phyloP scores from a whole-genome alignment of 768 basidiomycete species.

The Mycena rebaudengoi region DNA sequence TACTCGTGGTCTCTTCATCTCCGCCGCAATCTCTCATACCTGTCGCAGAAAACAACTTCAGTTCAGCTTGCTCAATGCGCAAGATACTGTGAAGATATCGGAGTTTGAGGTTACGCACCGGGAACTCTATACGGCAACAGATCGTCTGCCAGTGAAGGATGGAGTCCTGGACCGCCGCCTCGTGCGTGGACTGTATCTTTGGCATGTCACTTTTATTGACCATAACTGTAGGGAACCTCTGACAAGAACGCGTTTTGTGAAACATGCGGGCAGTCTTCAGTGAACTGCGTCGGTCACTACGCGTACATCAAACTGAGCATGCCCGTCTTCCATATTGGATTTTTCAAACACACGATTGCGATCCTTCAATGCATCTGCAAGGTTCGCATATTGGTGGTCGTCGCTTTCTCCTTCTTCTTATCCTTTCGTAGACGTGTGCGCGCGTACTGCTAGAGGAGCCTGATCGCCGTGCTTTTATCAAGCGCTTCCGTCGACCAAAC shows the following conservation, averaged over 20 bases:
- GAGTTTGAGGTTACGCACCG: constrained; percentile 96
- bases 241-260: constrained; percentile 94
- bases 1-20: constrained; percentile 40
- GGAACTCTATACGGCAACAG: constrained; percentile 87
- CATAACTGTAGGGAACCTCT: constrained; percentile 78
- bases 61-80: constrained; percentile 92
- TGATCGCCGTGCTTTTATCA: constrained; percentile 84
- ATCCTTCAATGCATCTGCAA: constrained; percentile 98
- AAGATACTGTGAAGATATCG: constrained; percentile 94
- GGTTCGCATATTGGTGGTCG: constrained; percentile 47
- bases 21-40: constrained; percentile 11
- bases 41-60: constrained; percentile 87
- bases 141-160: constrained; percentile 87
- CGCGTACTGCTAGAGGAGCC: constrained; percentile 89
- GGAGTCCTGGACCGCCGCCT: constrained; percentile 93
- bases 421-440: constrained; percentile 76
- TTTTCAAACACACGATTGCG: constrained; percentile 94
- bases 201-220: neutral
- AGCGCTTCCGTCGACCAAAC: constrained; percentile 88
- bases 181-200: constrained; percentile 64
- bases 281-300: constrained; percentile 98
- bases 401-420: constrained; percentile 7
- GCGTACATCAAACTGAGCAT: constrained; percentile 97
- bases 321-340: constrained; percentile 98
- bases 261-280: constrained; percentile 91